Percentiles rank a stretch among this genome's conserved stretches.
These are phyloP conservation scores for peach (Prunus persica) DNA, from an alignment of 306 rosid genomes.

Conservation along the genomic window DNA sequence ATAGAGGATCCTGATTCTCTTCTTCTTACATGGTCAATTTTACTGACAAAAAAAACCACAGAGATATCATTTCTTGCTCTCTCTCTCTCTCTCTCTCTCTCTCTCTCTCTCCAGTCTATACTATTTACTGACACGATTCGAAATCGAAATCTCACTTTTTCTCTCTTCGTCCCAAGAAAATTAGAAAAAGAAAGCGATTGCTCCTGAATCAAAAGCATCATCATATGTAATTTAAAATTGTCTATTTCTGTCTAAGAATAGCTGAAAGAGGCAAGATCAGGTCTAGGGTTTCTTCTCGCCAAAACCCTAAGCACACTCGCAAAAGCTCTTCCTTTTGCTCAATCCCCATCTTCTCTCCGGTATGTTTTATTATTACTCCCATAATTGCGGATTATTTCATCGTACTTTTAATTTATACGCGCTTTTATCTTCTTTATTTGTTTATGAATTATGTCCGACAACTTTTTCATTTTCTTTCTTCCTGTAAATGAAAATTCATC, in stretches of 20 bases:
- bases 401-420: not conserved
- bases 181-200: not conserved
- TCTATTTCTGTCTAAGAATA: not conserved
- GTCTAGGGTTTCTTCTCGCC: slow-evolving; percentile 25
- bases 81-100: too few relatives aligned
- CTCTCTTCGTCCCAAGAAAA: not conserved
- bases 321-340: not conserved
- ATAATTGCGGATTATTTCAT: not conserved
- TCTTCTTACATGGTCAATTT: not conserved
- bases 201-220: not conserved
- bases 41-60: slow-evolving; percentile 14
- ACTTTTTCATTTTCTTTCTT: not conserved
- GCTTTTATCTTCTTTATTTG: too few relatives aligned
- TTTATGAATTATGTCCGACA: not conserved
- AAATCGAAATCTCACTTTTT: slow-evolving; percentile 29
- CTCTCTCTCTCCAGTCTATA: not conserved
- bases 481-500: not conserved
- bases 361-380: not conserved
- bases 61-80: not conserved
- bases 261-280: slow-evolving; percentile 22
- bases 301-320: not conserved
- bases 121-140: slow-evolving; percentile 15
- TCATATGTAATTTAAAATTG: not conserved
- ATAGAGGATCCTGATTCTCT: not conserved
- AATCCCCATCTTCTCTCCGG: slow-evolving; percentile 18